phyloP scores from a whole-genome alignment of 768 basidiomycete genomes.

The Phlebiopsis gigantea region DNA sequence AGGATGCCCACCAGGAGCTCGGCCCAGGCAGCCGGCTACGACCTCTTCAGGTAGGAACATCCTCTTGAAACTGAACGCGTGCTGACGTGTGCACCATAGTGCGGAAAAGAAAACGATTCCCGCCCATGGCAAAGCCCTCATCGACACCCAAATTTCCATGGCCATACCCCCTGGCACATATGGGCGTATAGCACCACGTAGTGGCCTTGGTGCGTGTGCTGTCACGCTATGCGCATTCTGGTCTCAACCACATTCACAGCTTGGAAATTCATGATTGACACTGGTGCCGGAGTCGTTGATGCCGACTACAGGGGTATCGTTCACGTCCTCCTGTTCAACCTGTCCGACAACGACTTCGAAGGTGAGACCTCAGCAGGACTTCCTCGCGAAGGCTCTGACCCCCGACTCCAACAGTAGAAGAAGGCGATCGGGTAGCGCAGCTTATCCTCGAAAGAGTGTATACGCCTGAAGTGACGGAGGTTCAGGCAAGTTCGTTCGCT shows the following conservation, averaged over 20 bases:
- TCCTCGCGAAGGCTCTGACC: background rate
- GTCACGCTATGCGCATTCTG: background rate
- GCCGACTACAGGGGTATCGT: conserved; percentile 93
- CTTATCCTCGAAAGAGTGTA: conserved; percentile 88
- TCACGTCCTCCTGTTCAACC: conserved; percentile 90
- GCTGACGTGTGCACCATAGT: conserved; percentile 33
- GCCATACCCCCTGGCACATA: conserved; percentile 93
- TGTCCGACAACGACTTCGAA: conserved; percentile 83
- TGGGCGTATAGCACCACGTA: conserved; percentile 93
- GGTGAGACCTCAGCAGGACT: conserved; percentile 36
- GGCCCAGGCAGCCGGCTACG: conserved; percentile 86
- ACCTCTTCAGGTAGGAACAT: conserved; percentile 76
- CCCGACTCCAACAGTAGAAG: conserved; percentile 52
- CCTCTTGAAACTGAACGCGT: background rate
- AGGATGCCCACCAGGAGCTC: conserved; percentile 85
- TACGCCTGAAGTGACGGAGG: conserved; percentile 82
- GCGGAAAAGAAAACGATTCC: conserved; percentile 83
- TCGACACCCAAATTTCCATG: conserved; percentile 90
- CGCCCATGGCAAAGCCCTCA: conserved; percentile 84
- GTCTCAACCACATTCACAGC: conserved; percentile 40
- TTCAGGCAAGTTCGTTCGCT: conserved; percentile 52
- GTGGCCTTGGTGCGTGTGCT: conserved; percentile 74
- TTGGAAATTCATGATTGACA: conserved; percentile 96
- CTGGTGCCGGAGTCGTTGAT: conserved; percentile 96
- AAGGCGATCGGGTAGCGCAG: conserved; percentile 95